Conservation (phyloP, 805 yeast species). For the Geotrichum ghanense region DNA sequence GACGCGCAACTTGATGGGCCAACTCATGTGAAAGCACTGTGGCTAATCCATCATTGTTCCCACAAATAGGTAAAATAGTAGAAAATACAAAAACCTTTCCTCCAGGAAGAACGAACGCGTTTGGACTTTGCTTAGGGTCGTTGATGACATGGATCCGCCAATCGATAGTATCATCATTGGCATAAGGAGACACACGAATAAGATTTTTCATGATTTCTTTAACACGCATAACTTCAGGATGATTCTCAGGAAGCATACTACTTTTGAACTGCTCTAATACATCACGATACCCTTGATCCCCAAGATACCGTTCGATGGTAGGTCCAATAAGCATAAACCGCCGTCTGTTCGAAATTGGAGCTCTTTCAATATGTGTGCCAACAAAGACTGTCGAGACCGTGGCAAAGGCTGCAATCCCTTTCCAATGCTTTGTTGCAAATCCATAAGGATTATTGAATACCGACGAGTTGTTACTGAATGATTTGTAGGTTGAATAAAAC, state of each 20-base stretch:
- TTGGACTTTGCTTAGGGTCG: conserved; percentile 68
- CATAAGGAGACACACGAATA: conserved; percentile 28
- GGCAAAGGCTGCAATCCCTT: neutral
- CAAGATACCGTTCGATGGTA: conserved; percentile 50
- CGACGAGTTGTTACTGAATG: conserved; percentile 4
- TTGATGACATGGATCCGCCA: conserved; percentile 81
- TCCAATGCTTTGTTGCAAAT: conserved; percentile 14
- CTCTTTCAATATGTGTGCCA: conserved; percentile 49
- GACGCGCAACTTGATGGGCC: conserved; percentile 90
- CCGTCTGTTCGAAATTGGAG: conserved; percentile 66
- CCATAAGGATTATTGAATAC: conserved; percentile 24
- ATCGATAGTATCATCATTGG: conserved; percentile 21
- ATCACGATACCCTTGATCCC: conserved; percentile 52
- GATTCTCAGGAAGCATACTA: conserved; percentile 45
- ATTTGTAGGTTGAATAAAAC: neutral
- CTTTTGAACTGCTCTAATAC: conserved; percentile 42
- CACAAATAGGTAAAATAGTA: conserved; percentile 65
- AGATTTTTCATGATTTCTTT: conserved; percentile 52
- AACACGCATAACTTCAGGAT: conserved; percentile 50
- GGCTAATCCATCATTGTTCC: conserved; percentile 85
- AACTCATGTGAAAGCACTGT: conserved; percentile 89
- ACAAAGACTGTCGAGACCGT: neutral
- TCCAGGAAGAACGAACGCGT: conserved; percentile 92
- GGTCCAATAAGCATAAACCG: conserved; percentile 65
- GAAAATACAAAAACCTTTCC: conserved; percentile 90